Base-by-base conservation (phyloP, 2,329 filamentous ascomycete species). In the Cadophora sp. region DNA sequence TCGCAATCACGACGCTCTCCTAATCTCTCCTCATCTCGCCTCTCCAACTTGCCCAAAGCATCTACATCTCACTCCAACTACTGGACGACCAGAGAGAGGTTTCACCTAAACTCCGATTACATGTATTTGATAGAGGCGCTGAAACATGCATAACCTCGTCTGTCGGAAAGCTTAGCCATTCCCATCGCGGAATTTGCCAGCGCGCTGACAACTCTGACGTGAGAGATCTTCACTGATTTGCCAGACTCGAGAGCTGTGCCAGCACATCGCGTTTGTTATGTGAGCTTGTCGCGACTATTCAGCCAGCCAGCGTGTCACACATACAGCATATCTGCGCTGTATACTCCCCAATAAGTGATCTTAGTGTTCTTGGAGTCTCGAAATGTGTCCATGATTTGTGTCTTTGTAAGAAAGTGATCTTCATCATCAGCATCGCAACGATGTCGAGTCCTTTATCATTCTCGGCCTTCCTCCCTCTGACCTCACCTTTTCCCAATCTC, bases 161-260 rank as follows among this genome's bases (percentile, higher is more conserved):
- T 48, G n/a, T 60, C 58, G 58, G 13, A 50, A 60, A 48, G 58
- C 58, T 60, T 60, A 60, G 41, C 41, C 58, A 47, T 33, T 60
- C 16, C 58, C 24, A 16, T 36, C 58, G 4, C 43, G 30, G 41
- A 33, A 20, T 13, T 58, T n/a, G 20, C 55, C 33, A 58, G n/a
- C 13, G 36, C 36, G 55, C 53, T 47, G 58, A 60, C 30, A 8
- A 60, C 16, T 60, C 58, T 60, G 58, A 48, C 58, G 58, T 60
- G 58, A 60, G 58, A 48, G 41, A 60, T 48, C 55, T 16, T 24
- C 36, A 33, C 24, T 53, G 50, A 53, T 53, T 53, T 41, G 55
- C 55, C 36, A 41, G 36, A 58, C 55, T 20, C n/a, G 33, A 58
- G n/a, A 11, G 20, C 33, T 24, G 16, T 60, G 58, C 58, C 58